phyloP scores from a whole-genome alignment of 306 rosid species.

The Castanopsis chinensis region DNA sequence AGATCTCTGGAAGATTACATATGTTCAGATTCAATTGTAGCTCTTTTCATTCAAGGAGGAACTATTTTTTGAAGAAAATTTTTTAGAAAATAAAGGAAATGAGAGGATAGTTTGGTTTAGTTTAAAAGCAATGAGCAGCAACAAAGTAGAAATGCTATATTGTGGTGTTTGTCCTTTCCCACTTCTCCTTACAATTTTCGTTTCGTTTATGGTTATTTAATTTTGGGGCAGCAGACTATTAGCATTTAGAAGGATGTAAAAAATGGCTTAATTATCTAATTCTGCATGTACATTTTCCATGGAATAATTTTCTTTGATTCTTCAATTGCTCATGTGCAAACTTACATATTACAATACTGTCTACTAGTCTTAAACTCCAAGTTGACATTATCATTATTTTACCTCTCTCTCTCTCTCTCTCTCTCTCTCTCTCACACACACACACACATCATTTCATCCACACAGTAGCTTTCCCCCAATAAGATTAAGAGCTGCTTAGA shows the following conservation, averaged over 20 bases:
- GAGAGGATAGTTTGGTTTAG: too few relatives aligned
- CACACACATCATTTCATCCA: not conserved
- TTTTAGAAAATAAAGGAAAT: not conserved
- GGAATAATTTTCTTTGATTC: not conserved
- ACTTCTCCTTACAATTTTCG: too few relatives aligned
- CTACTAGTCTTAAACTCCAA: too few relatives aligned
- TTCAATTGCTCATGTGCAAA: not conserved
- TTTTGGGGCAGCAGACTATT: not conserved
- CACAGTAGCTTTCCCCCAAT: not conserved
- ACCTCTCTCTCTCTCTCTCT: too few relatives aligned
- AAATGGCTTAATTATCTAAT: not conserved
- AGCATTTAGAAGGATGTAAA: not conserved
- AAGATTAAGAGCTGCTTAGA: too few relatives aligned
- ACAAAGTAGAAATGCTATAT: too few relatives aligned
- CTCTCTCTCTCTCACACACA: too few relatives aligned
- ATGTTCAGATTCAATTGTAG: constrained; percentile 89
- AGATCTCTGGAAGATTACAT: constrained; percentile 76
- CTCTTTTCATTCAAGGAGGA: constrained; percentile 75
- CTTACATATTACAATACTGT: too few relatives aligned
- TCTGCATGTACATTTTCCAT: not conserved
- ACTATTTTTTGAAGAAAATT: constrained; percentile 51
- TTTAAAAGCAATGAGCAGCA: too few relatives aligned
- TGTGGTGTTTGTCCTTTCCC: too few relatives aligned
- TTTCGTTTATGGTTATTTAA: too few relatives aligned
- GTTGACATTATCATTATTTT: too few relatives aligned